Conservation (phyloP, 2,329 filamentous ascomycete species). For the Dothiorella sarmentorum region DNA sequence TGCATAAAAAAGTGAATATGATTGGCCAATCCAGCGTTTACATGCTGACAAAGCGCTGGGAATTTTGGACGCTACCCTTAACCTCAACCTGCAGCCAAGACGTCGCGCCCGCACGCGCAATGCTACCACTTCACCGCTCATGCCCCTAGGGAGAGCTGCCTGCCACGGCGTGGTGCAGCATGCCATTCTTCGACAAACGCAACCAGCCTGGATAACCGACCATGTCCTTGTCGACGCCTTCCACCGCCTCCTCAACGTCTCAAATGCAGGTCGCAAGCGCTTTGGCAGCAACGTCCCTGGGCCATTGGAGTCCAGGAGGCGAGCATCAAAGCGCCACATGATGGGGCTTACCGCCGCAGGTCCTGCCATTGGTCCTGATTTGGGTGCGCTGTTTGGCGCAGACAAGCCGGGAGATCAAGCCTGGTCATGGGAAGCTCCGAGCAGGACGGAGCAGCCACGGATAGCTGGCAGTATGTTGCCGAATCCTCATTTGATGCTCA, state of each 20-base stretch:
- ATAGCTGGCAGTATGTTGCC: neutral
- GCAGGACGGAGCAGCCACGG: neutral
- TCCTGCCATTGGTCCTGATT: neutral
- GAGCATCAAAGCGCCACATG: conserved; percentile 55
- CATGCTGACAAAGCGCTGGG: neutral
- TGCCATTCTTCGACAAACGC: conserved; percentile 38
- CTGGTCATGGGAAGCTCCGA: conserved; percentile 14
- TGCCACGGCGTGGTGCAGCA: conserved; percentile 51
- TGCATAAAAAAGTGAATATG: neutral
- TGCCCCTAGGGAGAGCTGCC: conserved; percentile 47
- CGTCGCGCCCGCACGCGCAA: neutral
- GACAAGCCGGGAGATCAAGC: neutral
- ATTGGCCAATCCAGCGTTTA: neutral
- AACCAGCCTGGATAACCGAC: conserved; percentile 60
- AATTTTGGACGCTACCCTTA: neutral
- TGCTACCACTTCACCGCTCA: conserved; percentile 29
- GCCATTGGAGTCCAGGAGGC: conserved; percentile 58
- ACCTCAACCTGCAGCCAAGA: neutral
- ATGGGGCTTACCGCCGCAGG: conserved; percentile 41
- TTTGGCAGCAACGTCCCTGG: conserved; percentile 61
- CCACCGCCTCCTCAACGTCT: conserved; percentile 41
- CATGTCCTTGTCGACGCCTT: conserved; percentile 52
- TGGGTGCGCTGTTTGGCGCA: conserved; percentile 11
- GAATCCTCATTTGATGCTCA: too few relatives aligned
- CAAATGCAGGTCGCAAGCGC: conserved; percentile 44